Evolutionary conservation across 1,284 basidiomycete genomes (phyloP).

Genomic region (Naganishia albida): DNA sequence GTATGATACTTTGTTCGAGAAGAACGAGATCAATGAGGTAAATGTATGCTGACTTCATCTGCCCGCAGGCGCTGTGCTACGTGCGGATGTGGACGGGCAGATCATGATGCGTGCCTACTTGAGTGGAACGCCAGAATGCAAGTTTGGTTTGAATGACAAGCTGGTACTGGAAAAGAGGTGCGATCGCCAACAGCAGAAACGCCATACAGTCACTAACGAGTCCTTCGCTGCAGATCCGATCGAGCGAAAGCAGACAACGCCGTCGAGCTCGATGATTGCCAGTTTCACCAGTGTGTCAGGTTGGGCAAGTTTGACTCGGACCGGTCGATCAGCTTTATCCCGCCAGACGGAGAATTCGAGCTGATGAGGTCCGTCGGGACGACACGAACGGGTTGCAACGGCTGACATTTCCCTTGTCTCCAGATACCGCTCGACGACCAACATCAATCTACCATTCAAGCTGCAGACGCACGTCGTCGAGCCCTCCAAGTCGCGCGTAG

Average conservation of each 20-base stretch:
- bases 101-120: conserved; percentile 98
- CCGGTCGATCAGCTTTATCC: conserved; percentile 92
- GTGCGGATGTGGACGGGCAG: conserved; percentile 97
- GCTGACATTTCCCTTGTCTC: conserved; percentile 20
- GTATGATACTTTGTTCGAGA: conserved; percentile 54
- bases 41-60: neutral
- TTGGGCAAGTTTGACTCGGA: conserved; percentile 90
- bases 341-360: conserved; percentile 98
- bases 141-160: conserved; percentile 97
- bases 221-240: conserved; percentile 55
- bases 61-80: conserved; percentile 72
- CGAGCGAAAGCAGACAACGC: conserved; percentile 67
- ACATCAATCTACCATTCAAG: conserved; percentile 89
- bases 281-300: conserved; percentile 97
- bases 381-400: neutral
- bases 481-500: conserved; percentile 84
- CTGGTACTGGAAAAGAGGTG: conserved; percentile 85
- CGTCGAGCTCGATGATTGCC: conserved; percentile 94
- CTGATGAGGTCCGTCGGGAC: conserved; percentile 74
- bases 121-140: conserved; percentile 93
- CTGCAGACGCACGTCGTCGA: conserved; percentile 91
- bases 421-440: conserved; percentile 92
- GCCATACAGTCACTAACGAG: neutral
- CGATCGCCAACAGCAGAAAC: conserved; percentile 18
- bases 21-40: neutral